A percentile compares a stretch with the other conserved stretches of the same genome.
phyloP scores from a whole-genome alignment of 2,329 filamentous ascomycete species.

The Penicillium sp. region DNA sequence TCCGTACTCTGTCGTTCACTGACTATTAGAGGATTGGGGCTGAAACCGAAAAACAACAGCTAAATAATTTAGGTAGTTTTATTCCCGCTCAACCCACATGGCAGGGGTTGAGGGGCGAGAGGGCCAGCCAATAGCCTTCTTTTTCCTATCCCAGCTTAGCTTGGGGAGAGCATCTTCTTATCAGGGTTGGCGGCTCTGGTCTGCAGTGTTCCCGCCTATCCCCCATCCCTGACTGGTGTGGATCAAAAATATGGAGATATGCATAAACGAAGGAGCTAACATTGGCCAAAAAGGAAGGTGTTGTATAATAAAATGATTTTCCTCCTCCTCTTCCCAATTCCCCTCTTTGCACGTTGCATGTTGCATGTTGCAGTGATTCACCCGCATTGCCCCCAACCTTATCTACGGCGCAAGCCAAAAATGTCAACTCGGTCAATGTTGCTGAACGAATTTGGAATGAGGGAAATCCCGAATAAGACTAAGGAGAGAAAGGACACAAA shows the following conservation, averaged over 20 bases:
- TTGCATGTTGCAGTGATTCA: constrained; percentile 2
- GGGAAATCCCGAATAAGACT: not conserved
- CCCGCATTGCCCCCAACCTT: constrained; percentile 4
- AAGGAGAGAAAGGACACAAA: not conserved
- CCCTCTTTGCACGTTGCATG: not conserved
- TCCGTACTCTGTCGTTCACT: not conserved
- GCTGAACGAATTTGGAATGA: not conserved
- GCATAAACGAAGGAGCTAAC: not conserved
- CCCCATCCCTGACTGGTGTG: not conserved
- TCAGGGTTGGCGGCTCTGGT: constrained; percentile 1
- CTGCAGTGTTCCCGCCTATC: not conserved
- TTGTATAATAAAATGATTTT: not conserved
- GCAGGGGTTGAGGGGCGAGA: not conserved
- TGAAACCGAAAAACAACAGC: not conserved
- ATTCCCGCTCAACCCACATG: not conserved
- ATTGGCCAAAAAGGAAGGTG: constrained; percentile 1
- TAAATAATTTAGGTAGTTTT: not conserved
- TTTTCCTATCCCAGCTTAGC: not conserved
- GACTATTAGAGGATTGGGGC: not conserved
- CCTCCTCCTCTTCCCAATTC: not conserved
- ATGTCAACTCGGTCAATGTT: not conserved
- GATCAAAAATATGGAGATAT: not conserved
- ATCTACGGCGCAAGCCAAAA: not conserved
- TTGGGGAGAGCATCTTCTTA: not conserved
- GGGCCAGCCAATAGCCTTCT: not conserved